Evolutionary conservation across 2,329 filamentous ascomycete species (phyloP).

Genomic region (Aureobasidium leucospermi): DNA sequence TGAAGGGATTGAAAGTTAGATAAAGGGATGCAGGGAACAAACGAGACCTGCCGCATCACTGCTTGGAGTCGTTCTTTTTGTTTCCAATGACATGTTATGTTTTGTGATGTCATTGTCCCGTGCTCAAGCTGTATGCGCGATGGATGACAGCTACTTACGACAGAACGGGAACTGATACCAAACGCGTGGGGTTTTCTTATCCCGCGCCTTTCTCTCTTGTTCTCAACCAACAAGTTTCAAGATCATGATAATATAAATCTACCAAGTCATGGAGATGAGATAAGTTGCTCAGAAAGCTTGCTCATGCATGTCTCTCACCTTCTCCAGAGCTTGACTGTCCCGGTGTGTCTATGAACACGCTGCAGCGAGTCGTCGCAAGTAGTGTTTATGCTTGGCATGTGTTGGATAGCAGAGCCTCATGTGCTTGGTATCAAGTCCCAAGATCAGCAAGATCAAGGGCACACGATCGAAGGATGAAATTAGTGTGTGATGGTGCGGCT

Average conservation of each 20-base stretch:
- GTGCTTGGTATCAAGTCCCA: neutral
- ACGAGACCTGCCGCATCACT: neutral
- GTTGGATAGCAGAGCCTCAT: neutral
- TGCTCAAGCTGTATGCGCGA: neutral
- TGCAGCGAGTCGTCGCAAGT: too few species aligned
- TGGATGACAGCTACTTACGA: conserved; percentile 3
- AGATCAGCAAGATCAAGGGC: neutral
- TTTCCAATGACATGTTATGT: conserved; percentile 2
- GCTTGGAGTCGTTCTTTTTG: neutral
- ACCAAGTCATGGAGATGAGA: too few species aligned
- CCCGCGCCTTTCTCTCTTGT: too few species aligned
- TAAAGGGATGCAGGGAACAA: conserved; percentile 8
- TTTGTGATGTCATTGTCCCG: neutral
- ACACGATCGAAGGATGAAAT: neutral
- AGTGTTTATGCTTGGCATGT: neutral
- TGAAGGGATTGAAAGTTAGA: neutral
- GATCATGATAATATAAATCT: too few species aligned
- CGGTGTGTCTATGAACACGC: too few species aligned
- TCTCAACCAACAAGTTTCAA: too few species aligned
- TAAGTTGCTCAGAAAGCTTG: too few species aligned
- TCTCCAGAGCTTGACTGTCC: too few species aligned
- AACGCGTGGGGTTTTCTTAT: conserved; percentile 1
- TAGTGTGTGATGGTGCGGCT: conserved; percentile 7
- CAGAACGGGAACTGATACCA: neutral
- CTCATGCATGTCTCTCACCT: too few species aligned